A percentile compares a stretch with the other conserved stretches of the same genome.
These are phyloP conservation scores for Corrigiola litoralis DNA, from an alignment of 179 eudicot genomes.

Conservation along the genomic window DNA sequence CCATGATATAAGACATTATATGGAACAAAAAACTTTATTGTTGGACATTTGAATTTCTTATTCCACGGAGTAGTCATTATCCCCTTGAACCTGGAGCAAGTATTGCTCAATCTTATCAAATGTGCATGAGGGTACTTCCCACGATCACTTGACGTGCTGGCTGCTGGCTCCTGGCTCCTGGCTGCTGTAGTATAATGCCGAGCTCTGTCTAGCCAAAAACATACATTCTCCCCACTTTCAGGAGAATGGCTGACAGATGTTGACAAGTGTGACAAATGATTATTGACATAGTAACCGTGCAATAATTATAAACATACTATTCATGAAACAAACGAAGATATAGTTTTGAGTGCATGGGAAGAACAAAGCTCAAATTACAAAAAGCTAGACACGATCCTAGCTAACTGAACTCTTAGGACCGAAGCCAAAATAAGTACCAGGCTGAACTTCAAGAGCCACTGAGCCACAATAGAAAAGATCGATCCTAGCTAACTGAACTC, in stretches of 20 bases:
- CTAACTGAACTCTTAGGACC: too few relatives aligned
- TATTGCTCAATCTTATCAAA: neutral
- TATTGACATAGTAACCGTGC: neutral
- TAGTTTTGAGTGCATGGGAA: too few relatives aligned
- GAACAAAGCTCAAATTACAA: neutral
- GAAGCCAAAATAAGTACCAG: too few relatives aligned
- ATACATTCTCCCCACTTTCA: neutral
- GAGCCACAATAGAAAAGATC: too few relatives aligned
- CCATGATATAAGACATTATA: too few relatives aligned
- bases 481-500: too few relatives aligned
- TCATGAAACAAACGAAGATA: neutral
- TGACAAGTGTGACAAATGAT: neutral
- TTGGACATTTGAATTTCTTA: neutral
- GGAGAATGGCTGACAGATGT: neutral
- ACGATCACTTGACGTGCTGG: neutral
- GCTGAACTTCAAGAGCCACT: too few relatives aligned
- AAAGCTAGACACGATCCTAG: too few relatives aligned
- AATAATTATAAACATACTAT: neutral
- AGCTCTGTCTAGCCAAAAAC: neutral
- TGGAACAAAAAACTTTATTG: neutral
- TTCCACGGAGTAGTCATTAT: neutral
- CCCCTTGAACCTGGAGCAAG: neutral
- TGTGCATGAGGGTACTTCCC: neutral
- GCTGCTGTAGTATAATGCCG: neutral
- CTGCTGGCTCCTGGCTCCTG: too few relatives aligned